These are phyloP conservation scores for Neurospora sp. DNA, from an alignment of 2,329 filamentous ascomycete genomes.

Conservation along the genomic window DNA sequence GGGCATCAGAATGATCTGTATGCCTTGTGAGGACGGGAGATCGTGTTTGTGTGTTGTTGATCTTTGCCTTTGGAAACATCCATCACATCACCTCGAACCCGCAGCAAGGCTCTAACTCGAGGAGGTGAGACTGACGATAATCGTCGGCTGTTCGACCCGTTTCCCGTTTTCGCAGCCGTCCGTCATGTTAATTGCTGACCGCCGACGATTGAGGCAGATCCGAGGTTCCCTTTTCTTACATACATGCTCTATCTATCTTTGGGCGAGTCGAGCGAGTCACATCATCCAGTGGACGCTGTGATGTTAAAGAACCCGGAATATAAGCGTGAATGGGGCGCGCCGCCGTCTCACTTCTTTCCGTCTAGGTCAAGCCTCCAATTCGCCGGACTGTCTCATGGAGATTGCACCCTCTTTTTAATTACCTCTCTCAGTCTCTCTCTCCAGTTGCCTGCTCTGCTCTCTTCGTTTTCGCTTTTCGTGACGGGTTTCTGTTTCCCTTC, in stretches of 20 bases:
- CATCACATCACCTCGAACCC: background rate
- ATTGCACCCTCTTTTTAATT: slow-evolving; percentile 4
- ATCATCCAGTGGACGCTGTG: background rate
- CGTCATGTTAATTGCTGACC: background rate
- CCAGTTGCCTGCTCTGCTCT: slow-evolving; percentile 2
- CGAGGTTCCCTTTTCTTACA: background rate
- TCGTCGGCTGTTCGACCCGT: background rate
- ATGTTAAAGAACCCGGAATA: background rate
- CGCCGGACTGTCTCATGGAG: background rate
- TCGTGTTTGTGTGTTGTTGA: slow-evolving; percentile 2
- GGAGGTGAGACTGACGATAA: background rate
- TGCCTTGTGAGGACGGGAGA: slow-evolving; percentile 7
- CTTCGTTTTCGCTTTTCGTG: slow-evolving; percentile 4
- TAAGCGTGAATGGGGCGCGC: background rate
- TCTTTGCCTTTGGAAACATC: background rate
- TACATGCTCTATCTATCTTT: background rate
- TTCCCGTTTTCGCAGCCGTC: background rate
- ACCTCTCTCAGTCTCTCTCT: slow-evolving; percentile 10
- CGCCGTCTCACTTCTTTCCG: background rate
- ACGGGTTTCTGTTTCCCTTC: slow-evolving; percentile 1
- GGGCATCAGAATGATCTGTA: background rate
- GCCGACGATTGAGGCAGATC: background rate
- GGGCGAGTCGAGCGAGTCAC: background rate
- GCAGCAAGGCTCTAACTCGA: background rate
- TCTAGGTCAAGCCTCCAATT: background rate